Conservation (phyloP, 2,329 filamentous ascomycete genomes). For the Cordyceps cicadae region DNA sequence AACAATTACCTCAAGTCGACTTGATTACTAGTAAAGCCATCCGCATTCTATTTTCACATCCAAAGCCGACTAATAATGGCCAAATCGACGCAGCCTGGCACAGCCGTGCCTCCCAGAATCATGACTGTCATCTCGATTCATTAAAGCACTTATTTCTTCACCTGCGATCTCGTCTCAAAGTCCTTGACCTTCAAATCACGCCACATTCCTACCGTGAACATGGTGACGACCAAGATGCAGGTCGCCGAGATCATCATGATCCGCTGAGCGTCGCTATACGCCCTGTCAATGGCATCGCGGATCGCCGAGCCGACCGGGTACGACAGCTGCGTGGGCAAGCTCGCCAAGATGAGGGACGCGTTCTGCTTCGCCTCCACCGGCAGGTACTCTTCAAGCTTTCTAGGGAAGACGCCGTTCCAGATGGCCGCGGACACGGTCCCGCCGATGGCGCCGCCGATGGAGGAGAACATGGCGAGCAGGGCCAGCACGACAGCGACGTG, state of each 20-base stretch:
- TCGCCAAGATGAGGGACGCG: not conserved
- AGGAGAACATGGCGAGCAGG: not conserved
- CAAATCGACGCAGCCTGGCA: not conserved
- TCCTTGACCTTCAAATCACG: constrained; percentile 6
- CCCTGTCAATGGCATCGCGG: not conserved
- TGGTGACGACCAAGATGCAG: not conserved
- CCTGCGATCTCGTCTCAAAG: not conserved
- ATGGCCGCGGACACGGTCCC: constrained; percentile 3
- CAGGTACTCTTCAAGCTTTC: not conserved
- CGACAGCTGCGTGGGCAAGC: not conserved
- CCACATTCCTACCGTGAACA: constrained; percentile 2
- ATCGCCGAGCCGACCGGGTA: not conserved
- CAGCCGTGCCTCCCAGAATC: too few relatives aligned
- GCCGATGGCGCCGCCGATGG: constrained; percentile 5
- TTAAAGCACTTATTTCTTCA: not conserved
- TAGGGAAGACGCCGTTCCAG: not conserved
- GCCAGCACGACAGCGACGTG: constrained; percentile 1
- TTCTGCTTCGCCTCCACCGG: not conserved
- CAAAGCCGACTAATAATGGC: not conserved
- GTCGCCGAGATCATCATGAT: constrained; percentile 6
- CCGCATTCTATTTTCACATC: too few relatives aligned
- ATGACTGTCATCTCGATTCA: not conserved
- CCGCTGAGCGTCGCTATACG: constrained; percentile 3
- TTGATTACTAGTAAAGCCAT: too few relatives aligned
- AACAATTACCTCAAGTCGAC: too few relatives aligned